phyloP scores from a whole-genome alignment of 768 basidiomycete species.

The Tricholoma sp. region DNA sequence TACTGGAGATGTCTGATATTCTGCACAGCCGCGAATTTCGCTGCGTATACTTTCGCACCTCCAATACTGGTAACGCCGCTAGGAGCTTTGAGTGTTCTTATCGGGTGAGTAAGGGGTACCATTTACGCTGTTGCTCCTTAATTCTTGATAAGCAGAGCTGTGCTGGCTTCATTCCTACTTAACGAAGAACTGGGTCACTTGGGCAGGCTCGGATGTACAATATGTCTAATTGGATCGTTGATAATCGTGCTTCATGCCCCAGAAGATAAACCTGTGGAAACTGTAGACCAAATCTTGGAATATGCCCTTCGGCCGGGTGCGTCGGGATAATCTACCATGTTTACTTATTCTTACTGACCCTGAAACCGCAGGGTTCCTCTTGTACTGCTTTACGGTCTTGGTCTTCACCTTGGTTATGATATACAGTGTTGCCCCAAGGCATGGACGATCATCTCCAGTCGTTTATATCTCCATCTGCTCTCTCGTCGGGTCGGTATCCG shows the following conservation, averaged over 20 bases:
- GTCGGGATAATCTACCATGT: conserved; percentile 14
- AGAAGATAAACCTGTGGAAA: conserved; percentile 88
- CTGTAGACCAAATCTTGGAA: conserved; percentile 87
- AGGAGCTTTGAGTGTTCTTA: conserved; percentile 93
- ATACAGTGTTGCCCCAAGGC: conserved; percentile 73
- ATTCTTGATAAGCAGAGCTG: conserved; percentile 53
- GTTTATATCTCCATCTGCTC: conserved; percentile 98
- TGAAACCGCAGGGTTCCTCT: conserved; percentile 66
- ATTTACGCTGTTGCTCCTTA: conserved; percentile 1
- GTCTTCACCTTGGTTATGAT: conserved; percentile 85
- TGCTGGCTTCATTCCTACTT: conserved; percentile 89
- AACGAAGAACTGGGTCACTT: conserved; percentile 93
- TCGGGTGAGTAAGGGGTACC: conserved; percentile 62
- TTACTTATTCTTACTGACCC: neutral
- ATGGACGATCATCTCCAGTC: conserved; percentile 84
- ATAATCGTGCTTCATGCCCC: conserved; percentile 97
- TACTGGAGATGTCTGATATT: conserved; percentile 3
- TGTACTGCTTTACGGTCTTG: conserved; percentile 84
- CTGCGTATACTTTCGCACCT: conserved; percentile 96
- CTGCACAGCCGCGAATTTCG: conserved; percentile 75
- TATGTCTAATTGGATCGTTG: conserved; percentile 82
- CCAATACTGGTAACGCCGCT: conserved; percentile 97
- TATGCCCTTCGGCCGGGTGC: conserved; percentile 93
- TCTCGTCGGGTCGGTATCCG: conserved; percentile 89
- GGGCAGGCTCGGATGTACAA: conserved; percentile 79